phyloP scores from a whole-genome alignment of 176 grass and related monocot species.

The Carex littledalei region DNA sequence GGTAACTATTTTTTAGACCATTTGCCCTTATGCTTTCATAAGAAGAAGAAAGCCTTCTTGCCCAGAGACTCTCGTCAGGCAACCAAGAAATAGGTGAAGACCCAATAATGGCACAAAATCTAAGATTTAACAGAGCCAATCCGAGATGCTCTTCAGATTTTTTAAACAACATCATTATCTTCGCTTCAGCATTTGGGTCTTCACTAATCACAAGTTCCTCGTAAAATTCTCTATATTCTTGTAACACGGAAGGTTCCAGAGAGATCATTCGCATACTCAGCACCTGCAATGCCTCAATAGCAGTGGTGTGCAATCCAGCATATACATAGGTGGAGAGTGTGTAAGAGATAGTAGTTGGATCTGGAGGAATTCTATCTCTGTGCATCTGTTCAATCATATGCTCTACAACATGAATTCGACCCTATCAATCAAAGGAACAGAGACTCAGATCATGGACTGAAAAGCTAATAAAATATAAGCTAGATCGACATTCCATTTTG shows the following conservation, averaged over 20 bases:
- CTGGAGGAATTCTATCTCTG: constrained; percentile 48
- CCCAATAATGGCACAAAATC: constrained; percentile 56
- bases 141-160: constrained; percentile 41
- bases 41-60: constrained; percentile 47
- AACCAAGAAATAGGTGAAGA: constrained; percentile 61
- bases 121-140: constrained; percentile 64
- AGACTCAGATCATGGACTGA: background rate
- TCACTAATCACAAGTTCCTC: constrained; percentile 71
- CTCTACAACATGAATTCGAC: constrained; percentile 68
- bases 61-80: constrained; percentile 68
- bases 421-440: constrained; percentile 30
- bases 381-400: constrained; percentile 51
- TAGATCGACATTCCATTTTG: constrained; percentile 10
- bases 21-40: constrained; percentile 36
- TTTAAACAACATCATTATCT: constrained; percentile 48
- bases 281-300: constrained; percentile 67
- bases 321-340: constrained; percentile 56
- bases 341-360: constrained; percentile 54
- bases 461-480: constrained; percentile 21
- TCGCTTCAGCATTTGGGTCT: constrained; percentile 54
- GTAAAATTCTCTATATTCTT: constrained; percentile 39
- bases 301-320: constrained; percentile 46
- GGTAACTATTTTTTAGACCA: background rate
- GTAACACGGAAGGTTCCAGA: constrained; percentile 30
- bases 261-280: constrained; percentile 77